phyloP scores from a whole-genome alignment of 805 yeast species.

The Wickerhamomyces chambardii region DNA sequence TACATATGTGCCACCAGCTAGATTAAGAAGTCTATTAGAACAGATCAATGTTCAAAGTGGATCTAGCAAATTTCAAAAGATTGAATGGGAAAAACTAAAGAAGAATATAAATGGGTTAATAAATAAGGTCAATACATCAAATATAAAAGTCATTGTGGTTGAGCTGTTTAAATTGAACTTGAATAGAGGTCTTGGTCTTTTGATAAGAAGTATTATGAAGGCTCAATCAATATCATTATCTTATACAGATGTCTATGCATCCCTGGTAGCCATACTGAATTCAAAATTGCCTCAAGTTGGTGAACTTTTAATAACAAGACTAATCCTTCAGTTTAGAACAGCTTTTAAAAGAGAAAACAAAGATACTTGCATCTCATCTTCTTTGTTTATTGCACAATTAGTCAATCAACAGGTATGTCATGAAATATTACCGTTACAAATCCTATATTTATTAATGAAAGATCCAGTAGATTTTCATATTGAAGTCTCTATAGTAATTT shows the following conservation, averaged over 20 bases:
- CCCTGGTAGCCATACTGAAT: constrained; percentile 51
- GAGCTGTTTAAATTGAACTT: constrained; percentile 51
- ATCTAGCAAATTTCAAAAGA: constrained; percentile 35
- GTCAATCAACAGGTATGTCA: constrained; percentile 54
- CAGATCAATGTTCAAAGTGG: constrained; percentile 20
- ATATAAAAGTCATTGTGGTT: constrained; percentile 37
- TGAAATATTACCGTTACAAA: constrained; percentile 43
- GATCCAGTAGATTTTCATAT: constrained; percentile 47
- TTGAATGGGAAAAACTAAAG: constrained; percentile 48
- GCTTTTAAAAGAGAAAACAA: constrained; percentile 40
- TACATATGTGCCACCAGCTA: constrained; percentile 46
- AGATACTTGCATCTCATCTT: constrained; percentile 29
- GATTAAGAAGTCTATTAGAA: constrained; percentile 31
- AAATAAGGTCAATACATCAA: constrained; percentile 33
- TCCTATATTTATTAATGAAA: constrained; percentile 36
- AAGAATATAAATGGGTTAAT: constrained; percentile 38
- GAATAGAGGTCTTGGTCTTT: constrained; percentile 48
- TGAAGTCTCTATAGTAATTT: constrained; percentile 39
- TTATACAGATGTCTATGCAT: constrained; percentile 42
- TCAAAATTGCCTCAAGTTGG: constrained; percentile 67
- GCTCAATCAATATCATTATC: constrained; percentile 34
- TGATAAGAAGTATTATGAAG: constrained; percentile 49
- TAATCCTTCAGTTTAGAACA: constrained; percentile 49
- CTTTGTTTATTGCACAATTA: constrained; percentile 50
- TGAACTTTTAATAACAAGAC: constrained; percentile 39